A percentile compares a stretch with the other conserved stretches of the same genome.
Conservation (phyloP, 805 yeast genomes). For the Diddensiella caesifluorescens region DNA sequence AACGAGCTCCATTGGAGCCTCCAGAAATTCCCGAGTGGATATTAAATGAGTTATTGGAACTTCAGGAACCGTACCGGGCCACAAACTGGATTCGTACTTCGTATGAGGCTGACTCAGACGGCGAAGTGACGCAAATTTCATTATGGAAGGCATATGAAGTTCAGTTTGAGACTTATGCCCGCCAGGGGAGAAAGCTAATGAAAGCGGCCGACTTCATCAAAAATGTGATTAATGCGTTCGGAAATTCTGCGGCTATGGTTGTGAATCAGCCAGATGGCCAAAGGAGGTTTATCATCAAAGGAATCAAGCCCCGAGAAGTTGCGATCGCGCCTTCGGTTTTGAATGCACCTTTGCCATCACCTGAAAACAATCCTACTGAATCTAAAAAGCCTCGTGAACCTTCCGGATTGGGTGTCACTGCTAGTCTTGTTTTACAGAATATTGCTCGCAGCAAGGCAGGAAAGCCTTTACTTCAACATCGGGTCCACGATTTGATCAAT, state of each 20-base stretch:
- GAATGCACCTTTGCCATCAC: constrained; percentile 14
- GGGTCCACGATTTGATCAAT: constrained; percentile 18
- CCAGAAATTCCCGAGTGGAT: constrained; percentile 55
- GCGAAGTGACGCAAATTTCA: constrained; percentile 91
- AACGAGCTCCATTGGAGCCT: constrained; percentile 59
- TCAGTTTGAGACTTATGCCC: constrained; percentile 62
- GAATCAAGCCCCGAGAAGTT: constrained; percentile 75
- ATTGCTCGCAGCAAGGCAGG: constrained; percentile 30
- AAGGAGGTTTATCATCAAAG: constrained; percentile 85
- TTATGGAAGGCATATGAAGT: constrained; percentile 93
- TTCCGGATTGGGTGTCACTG: constrained; percentile 30
- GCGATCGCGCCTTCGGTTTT: constrained; percentile 29
- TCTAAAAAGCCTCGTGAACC: constrained; percentile 19
- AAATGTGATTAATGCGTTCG: constrained; percentile 85
- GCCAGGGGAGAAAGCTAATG: constrained; percentile 49
- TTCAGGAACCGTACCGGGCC: constrained; percentile 86
- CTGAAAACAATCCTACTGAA: constrained; percentile 12
- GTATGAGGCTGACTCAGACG: constrained; percentile 68
- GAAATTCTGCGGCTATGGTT: constrained; percentile 89
- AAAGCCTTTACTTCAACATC: constrained; percentile 18
- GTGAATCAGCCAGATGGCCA: constrained; percentile 59
- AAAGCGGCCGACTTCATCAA: constrained; percentile 97
- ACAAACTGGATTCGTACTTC: constrained; percentile 92
- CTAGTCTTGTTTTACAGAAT: constrained; percentile 34
- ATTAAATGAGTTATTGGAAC: constrained; percentile 51